Evolutionary conservation across 208 protist genomes (phyloP), one percentile per base, ranked within the genome.

Genomic region (Trypanosoma cruzi): DNA sequence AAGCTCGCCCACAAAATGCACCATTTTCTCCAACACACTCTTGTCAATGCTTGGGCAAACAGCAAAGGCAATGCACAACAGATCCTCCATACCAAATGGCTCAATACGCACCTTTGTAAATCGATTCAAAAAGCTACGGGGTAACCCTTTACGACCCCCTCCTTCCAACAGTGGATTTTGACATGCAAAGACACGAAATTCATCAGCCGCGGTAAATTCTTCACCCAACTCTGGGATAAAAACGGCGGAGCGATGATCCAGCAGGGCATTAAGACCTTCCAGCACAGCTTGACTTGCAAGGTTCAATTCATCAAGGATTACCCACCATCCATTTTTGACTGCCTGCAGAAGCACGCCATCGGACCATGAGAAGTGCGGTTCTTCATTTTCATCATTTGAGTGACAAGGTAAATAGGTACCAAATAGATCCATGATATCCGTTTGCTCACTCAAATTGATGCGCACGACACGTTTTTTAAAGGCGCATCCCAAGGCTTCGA

Each of bases 231-330:
- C 94, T n/a, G 96, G 96, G 55, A 98, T 94, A 72, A 95, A 98
- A 24, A 98, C 87, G 1, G 90, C 78, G 11, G 89, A 94, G 31
- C 99, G 80, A 75, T 99, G 99, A 89, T 99, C 99, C 13, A 99
- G 89, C 49, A 99, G 87, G 6, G 99, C 92, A 88, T 99, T 99
- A n/a, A 99, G 91, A 50, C 99, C 99, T 87, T 99, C 99, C 24
- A 99, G 82, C 22, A 99, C 99, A 13, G 96, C 92, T 88, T 99
- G 99, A 42, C 98, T 99, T 8, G 99, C 99, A 8, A 99, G 84
- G 82, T 99, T 99, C 3, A 99, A 84, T 92, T 99, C 99, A 88
- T 99, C 99, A 18, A 99, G 81, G 32, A 99, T 89, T 13, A 99
- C 95, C 99, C 99, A 99, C 54, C 97, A 81, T 67, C 99, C 99